Percentiles rank a stretch among this genome's conserved stretches.
These are phyloP conservation scores for Nannochloropsis salina DNA, from an alignment of 108 stramenopile genomes.

Conservation along the genomic window DNA sequence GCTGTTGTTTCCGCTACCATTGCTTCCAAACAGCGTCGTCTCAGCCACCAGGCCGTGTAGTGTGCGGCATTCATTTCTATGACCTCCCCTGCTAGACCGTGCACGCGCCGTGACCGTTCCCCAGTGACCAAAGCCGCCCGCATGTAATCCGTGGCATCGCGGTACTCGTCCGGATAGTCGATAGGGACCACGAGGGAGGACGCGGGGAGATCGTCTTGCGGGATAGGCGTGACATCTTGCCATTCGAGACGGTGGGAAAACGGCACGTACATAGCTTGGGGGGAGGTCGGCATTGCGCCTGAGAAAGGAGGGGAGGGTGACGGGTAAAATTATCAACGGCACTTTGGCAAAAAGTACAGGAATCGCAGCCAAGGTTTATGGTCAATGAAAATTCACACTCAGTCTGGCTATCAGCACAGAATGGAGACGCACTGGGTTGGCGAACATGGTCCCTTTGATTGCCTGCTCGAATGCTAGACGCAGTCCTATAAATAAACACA, in stretches of 20 bases:
- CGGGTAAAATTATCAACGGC: no score
- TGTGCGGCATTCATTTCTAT: conserved; percentile 3
- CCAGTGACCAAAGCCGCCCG: not conserved
- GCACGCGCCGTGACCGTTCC: not conserved
- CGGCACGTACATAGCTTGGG: not conserved
- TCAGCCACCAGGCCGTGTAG: conserved; percentile 1
- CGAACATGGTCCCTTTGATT: no score
- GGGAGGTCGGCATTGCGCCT: not conserved
- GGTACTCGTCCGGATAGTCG: not conserved
- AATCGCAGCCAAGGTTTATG: no score
- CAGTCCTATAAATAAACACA: no score
- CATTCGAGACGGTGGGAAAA: not conserved
- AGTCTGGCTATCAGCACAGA: no score
- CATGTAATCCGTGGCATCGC: not conserved
- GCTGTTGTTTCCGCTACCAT: not conserved
- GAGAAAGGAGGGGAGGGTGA: no score
- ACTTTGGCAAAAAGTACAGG: no score
- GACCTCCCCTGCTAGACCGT: not conserved
- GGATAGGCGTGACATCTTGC: not conserved
- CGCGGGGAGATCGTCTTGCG: not conserved
- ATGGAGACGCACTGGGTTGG: no score
- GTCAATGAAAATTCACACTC: no score
- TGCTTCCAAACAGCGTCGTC: not conserved
- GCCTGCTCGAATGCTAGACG: no score
- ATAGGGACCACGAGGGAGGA: not conserved